phyloP scores from a whole-genome alignment of 257 asterid genomes.

The Paulownia fortunei region DNA sequence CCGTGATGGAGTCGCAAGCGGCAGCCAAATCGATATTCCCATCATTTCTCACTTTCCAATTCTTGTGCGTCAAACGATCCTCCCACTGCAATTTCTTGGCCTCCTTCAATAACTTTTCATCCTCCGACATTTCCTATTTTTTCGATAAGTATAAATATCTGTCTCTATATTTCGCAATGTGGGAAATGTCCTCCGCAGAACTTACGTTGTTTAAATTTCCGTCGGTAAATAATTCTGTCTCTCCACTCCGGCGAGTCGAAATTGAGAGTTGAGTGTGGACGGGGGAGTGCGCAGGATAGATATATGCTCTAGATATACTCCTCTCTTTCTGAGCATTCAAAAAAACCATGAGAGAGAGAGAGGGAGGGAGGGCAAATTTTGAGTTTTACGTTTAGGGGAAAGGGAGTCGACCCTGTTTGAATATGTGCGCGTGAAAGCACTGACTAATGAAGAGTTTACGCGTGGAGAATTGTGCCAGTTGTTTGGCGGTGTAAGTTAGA shows the following conservation, averaged over 20 bases:
- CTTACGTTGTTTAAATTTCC: constrained; percentile 6
- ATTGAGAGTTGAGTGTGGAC: constrained; percentile 45
- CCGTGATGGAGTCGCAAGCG: constrained; percentile 83
- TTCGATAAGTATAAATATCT: constrained; percentile 26
- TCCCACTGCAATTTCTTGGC: constrained; percentile 99
- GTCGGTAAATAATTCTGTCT: neutral
- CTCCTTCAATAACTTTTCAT: constrained; percentile 99
- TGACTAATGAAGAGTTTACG: too few species aligned
- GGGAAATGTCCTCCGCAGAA: constrained; percentile 23
- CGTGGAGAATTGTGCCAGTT: too few species aligned
- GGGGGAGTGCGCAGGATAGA: constrained; percentile 39
- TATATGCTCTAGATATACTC: neutral
- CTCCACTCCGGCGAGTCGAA: constrained; percentile 47
- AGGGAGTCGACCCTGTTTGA: too few species aligned
- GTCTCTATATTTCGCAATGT: constrained; percentile 23
- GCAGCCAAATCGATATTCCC: constrained; percentile 95
- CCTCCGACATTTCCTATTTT: constrained; percentile 88
- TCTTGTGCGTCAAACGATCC: constrained; percentile 94
- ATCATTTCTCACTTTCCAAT: constrained; percentile 99
- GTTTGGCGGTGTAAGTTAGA: too few species aligned
- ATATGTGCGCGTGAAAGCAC: too few species aligned
- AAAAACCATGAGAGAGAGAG: too few species aligned
- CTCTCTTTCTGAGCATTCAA: too few species aligned
- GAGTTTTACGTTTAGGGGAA: too few species aligned
- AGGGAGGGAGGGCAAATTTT: too few species aligned